phyloP scores from a whole-genome alignment of 23 red algal species.

The Agarophyton chilense region DNA sequence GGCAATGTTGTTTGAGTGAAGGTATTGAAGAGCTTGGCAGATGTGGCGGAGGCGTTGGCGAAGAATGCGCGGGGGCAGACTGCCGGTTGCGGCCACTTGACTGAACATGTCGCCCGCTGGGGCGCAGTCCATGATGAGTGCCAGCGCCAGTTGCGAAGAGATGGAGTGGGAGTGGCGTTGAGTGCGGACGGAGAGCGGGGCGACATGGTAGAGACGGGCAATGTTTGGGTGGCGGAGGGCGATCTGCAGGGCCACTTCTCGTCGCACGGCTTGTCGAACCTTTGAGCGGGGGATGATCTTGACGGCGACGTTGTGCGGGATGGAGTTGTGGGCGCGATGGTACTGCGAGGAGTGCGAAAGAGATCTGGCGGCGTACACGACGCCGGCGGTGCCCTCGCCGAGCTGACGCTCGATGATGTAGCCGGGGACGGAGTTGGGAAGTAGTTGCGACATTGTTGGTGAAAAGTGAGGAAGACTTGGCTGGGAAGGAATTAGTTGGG shows the following conservation, averaged over 20 bases:
- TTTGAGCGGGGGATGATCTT: slow-evolving; percentile 61
- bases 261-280: slow-evolving; percentile 27
- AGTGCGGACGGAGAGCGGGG: background rate
- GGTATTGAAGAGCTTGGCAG: slow-evolving; percentile 28
- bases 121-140: slow-evolving; percentile 59
- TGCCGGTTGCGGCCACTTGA: slow-evolving; percentile 28
- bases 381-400: slow-evolving; percentile 45
- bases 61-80: slow-evolving; percentile 31
- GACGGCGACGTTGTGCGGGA: slow-evolving; percentile 21
- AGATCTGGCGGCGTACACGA: slow-evolving; percentile 36
- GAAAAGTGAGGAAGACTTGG: background rate
- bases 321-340: background rate
- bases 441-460: slow-evolving; percentile 8
- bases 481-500: background rate
- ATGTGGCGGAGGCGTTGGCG: slow-evolving; percentile 42
- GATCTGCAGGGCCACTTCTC: slow-evolving; percentile 52
- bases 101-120: slow-evolving; percentile 65
- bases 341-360: background rate
- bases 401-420: slow-evolving; percentile 32
- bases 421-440: slow-evolving; percentile 9
- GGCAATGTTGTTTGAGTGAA: slow-evolving; percentile 27
- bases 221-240: slow-evolving; percentile 52
- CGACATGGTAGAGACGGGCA: slow-evolving; percentile 47
- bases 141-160: slow-evolving; percentile 18
- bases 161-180: slow-evolving; percentile 19